Conservation (phyloP, 2,329 filamentous ascomycete species). For the Allantophomopsis cytisporea region DNA sequence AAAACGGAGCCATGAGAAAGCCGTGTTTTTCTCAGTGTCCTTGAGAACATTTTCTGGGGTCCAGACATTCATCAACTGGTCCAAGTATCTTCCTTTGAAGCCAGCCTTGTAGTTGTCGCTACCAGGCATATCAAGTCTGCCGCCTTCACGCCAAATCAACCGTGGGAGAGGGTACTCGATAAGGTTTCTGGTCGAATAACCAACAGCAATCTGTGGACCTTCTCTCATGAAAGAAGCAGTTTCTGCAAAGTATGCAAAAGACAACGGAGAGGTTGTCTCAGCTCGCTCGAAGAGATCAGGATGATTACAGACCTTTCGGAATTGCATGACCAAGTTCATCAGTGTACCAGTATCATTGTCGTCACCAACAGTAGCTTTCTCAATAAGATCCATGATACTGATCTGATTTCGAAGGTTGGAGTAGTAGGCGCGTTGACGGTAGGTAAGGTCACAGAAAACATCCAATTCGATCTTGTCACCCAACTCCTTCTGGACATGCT, state of each 20-base stretch:
- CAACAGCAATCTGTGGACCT: constrained; percentile 63
- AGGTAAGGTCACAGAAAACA: constrained; percentile 92
- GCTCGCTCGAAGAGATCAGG: constrained; percentile 93
- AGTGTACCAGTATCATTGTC: constrained; percentile 90
- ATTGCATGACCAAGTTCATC: constrained; percentile 99
- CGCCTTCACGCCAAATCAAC: constrained; percentile 69
- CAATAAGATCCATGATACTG: constrained; percentile 95
- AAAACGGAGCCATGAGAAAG: constrained; percentile 87
- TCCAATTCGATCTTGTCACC: constrained; percentile 98
- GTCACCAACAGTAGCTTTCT: constrained; percentile 89
- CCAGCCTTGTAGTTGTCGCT: constrained; percentile 63
- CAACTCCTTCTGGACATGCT: constrained; percentile 96
- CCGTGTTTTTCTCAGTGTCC: constrained; percentile 43
- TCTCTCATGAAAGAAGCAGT: constrained; percentile 92
- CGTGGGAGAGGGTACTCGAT: constrained; percentile 78
- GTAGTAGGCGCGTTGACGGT: constrained; percentile 90
- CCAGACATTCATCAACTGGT: constrained; percentile 85
- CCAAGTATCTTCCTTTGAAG: constrained; percentile 64
- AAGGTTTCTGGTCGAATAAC: constrained; percentile 75
- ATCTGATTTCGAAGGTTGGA: constrained; percentile 89
- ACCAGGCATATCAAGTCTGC: constrained; percentile 62
- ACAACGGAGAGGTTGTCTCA: constrained; percentile 77
- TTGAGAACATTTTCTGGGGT: constrained; percentile 62
- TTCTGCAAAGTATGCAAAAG: constrained; percentile 79
- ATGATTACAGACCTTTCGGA: constrained; percentile 98